These are phyloP conservation scores for Colletotrichum nymphaeae DNA, from an alignment of 2,329 filamentous ascomycete species.

Conservation along the genomic window DNA sequence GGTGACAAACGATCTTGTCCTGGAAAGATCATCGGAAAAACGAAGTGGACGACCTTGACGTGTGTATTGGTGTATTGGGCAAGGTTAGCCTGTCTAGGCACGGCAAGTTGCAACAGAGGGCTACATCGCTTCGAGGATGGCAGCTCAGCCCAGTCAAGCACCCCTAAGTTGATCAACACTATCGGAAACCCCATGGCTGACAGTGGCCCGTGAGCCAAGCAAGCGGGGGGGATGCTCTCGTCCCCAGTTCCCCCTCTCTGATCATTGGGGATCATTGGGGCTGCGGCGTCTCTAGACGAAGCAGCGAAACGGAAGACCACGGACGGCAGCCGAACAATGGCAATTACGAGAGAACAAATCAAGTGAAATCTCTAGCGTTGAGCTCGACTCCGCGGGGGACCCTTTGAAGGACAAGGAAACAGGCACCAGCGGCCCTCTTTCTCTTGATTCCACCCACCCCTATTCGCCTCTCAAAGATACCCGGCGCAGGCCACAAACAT, in stretches of 20 bases:
- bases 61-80: slow-evolving; percentile 1
- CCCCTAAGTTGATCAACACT: slow-evolving; percentile 6
- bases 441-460: not conserved
- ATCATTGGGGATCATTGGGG: not conserved
- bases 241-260: slow-evolving; percentile 7
- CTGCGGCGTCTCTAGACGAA: not conserved
- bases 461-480: not conserved
- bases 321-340: not conserved
- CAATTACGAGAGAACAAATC: slow-evolving; percentile 12
- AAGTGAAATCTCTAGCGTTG: not conserved
- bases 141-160: slow-evolving; percentile 31
- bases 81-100: slow-evolving; percentile 21
- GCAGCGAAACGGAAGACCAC: not conserved
- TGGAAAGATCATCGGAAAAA: slow-evolving; percentile 17
- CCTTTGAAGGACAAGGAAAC: slow-evolving; percentile 1
- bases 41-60: slow-evolving; percentile 14
- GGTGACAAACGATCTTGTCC: slow-evolving; percentile 1
- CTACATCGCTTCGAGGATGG: slow-evolving; percentile 33
- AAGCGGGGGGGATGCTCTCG: slow-evolving; percentile 6
- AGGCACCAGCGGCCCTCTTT: slow-evolving; percentile 1
- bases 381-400: slow-evolving; percentile 14
- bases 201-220: not conserved
- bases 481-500: not conserved
- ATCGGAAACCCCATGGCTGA: slow-evolving; percentile 10
- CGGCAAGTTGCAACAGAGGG: slow-evolving; percentile 23